Conservation (phyloP, 768 basidiomycete species). For the Tephrocybe sp. region DNA sequence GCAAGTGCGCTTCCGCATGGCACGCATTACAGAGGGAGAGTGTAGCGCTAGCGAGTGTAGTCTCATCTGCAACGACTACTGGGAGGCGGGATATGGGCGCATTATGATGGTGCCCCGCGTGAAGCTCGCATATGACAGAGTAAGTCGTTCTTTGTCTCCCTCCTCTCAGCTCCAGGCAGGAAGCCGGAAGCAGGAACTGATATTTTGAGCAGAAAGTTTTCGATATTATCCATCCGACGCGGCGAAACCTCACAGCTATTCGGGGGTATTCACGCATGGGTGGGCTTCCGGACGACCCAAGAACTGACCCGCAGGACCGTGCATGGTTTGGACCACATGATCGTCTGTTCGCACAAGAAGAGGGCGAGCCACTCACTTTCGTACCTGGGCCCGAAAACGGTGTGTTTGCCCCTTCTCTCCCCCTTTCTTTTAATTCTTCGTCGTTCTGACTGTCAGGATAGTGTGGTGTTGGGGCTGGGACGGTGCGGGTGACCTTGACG, state of each 20-base stretch:
- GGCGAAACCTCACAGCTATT: conserved; percentile 94
- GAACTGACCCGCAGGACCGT: conserved; percentile 96
- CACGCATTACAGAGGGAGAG: conserved; percentile 79
- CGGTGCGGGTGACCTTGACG: conserved; percentile 95
- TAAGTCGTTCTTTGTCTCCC: conserved; percentile 30
- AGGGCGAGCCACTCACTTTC: conserved; percentile 76
- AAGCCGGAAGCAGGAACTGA: too few species aligned
- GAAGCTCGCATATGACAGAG: conserved; percentile 92
- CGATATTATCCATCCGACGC: conserved; percentile 88
- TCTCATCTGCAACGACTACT: conserved; percentile 98
- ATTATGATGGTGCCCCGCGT: conserved; percentile 98
- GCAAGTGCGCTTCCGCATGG: conserved; percentile 95
- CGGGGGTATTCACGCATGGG: conserved; percentile 92
- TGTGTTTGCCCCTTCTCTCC: conserved; percentile 36
- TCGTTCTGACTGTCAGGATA: conserved; percentile 25
- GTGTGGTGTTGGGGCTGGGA: conserved; percentile 99
- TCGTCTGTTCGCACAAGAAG: conserved; percentile 87
- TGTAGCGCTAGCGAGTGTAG: conserved; percentile 96
- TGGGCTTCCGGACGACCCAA: conserved; percentile 94
- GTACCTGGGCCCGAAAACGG: conserved; percentile 81
- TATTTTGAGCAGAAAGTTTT: conserved; percentile 78
- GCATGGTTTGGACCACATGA: conserved; percentile 98
- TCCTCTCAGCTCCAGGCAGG: too few species aligned
- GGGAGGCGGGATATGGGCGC: conserved; percentile 92
- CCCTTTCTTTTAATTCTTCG: neutral